Evolutionary conservation across 2,329 filamentous ascomycete species (phyloP).

Genomic region (Leptographium galeiforme): DNA sequence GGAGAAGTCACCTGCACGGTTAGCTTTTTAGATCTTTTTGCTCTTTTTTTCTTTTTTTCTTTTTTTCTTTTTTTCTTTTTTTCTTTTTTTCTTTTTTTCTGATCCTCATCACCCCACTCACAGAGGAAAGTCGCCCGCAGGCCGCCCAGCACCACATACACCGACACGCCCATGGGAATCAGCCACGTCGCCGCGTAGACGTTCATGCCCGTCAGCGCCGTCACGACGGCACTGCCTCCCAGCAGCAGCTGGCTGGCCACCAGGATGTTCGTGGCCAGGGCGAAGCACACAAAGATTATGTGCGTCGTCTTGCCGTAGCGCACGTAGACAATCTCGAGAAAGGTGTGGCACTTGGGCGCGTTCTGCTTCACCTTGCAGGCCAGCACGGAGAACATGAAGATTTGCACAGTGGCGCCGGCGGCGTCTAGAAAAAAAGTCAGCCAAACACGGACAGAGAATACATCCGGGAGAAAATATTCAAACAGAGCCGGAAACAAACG

Average conservation of each 20-base stretch:
- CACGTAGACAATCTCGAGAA: slow-evolving; percentile 25
- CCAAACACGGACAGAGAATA: too few relatives aligned
- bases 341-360: slow-evolving; percentile 26
- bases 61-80: too few relatives aligned
- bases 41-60: too few relatives aligned
- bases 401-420: slow-evolving; percentile 24
- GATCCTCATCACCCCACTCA: too few relatives aligned
- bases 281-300: slow-evolving; percentile 25
- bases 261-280: slow-evolving; percentile 25
- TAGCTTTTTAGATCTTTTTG: too few relatives aligned
- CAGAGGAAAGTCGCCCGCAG: slow-evolving; percentile 22
- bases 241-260: slow-evolving; percentile 25
- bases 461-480: too few relatives aligned
- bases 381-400: slow-evolving; percentile 26
- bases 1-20: slow-evolving; percentile 23
- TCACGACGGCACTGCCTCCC: slow-evolving; percentile 24
- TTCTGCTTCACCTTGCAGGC: slow-evolving; percentile 27
- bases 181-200: slow-evolving; percentile 27
- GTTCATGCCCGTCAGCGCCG: slow-evolving; percentile 25
- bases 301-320: slow-evolving; percentile 24
- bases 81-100: too few relatives aligned
- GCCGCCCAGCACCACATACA: slow-evolving; percentile 26
- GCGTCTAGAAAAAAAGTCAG: slow-evolving; percentile 12
- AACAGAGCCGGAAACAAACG: too few relatives aligned
- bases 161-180: slow-evolving; percentile 23